phyloP scores from a whole-genome alignment of 2,329 filamentous ascomycete genomes.

The Claviceps arundinis region DNA sequence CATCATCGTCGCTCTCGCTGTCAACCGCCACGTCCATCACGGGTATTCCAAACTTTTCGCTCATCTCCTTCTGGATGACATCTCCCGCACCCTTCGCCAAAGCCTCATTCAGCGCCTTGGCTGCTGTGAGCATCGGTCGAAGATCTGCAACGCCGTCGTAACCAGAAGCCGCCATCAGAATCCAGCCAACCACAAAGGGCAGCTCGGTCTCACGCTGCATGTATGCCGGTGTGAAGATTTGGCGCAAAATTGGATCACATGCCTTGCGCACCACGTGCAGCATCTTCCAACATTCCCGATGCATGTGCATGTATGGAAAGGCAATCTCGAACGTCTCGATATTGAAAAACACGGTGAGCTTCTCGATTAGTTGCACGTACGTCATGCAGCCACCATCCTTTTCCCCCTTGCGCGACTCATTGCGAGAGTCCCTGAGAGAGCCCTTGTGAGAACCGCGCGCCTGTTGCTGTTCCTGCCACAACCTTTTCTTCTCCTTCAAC shows the following conservation, averaged over 20 bases:
- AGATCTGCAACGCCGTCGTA: not conserved
- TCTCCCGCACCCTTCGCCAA: not conserved
- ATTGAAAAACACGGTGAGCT: slow-evolving; percentile 20
- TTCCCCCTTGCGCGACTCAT: not conserved
- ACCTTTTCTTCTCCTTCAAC: slow-evolving; percentile 4
- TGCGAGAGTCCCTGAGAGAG: not conserved
- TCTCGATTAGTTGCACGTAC: slow-evolving; percentile 16
- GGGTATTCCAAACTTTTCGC: not conserved
- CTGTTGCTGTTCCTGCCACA: not conserved
- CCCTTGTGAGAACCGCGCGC: not conserved
- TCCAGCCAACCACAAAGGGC: slow-evolving; percentile 26
- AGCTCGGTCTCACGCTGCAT: slow-evolving; percentile 25
- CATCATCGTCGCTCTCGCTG: not conserved
- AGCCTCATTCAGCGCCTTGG: not conserved
- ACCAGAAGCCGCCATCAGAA: slow-evolving; percentile 18
- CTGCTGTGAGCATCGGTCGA: not conserved
- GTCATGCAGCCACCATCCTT: slow-evolving; percentile 3
- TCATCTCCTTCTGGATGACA: not conserved
- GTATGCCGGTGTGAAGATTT: slow-evolving; percentile 22
- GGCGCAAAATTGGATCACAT: slow-evolving; percentile 17
- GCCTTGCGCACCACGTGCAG: slow-evolving; percentile 19
- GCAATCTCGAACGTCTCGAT: slow-evolving; percentile 22
- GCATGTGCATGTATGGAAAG: slow-evolving; percentile 28
- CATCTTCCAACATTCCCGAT: slow-evolving; percentile 25
- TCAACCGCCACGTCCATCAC: not conserved